Evolutionary conservation across 345 rosid genomes (phyloP).

Genomic region (Viola odorata): DNA sequence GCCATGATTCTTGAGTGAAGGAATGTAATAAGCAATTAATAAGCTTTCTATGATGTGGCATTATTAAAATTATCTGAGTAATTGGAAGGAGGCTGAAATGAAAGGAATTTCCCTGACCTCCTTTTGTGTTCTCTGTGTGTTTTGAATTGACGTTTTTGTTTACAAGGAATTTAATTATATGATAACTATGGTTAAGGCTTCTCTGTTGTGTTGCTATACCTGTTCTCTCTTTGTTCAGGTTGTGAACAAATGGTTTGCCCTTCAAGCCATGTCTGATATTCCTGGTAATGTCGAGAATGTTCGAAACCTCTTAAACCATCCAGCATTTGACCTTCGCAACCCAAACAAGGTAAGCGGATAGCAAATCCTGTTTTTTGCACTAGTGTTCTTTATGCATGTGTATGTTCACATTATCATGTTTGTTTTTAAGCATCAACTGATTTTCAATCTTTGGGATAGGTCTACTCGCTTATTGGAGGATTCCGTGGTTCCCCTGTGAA

Average conservation of each 20-base stretch:
- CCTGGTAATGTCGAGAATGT: slow-evolving; percentile 88
- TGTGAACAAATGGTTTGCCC: slow-evolving; percentile 94
- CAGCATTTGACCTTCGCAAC: slow-evolving; percentile 83
- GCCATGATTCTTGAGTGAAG: no score
- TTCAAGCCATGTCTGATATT: slow-evolving; percentile 79
- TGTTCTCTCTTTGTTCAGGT: slow-evolving; percentile 40
- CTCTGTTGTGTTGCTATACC: neutral
- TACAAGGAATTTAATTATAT: no score
- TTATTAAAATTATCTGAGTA: no score
- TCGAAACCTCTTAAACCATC: slow-evolving; percentile 62
- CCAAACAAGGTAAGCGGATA: slow-evolving; percentile 69
- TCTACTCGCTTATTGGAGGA: slow-evolving; percentile 80
- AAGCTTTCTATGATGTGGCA: no score
- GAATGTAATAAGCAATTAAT: no score
- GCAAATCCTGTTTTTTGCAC: neutral
- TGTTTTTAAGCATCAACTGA: neutral
- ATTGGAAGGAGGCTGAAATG: no score
- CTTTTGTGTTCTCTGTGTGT: no score
- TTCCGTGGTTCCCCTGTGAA: slow-evolving; percentile 83
- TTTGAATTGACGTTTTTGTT: no score
- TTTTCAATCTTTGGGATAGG: slow-evolving; percentile 31
- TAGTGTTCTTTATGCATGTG: no score
- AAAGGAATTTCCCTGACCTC: no score
- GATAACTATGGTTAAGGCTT: neutral
- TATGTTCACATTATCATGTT: no score